These are phyloP conservation scores for Emmonsia crescens DNA, from an alignment of 2,329 filamentous ascomycete species.

Conservation along the genomic window DNA sequence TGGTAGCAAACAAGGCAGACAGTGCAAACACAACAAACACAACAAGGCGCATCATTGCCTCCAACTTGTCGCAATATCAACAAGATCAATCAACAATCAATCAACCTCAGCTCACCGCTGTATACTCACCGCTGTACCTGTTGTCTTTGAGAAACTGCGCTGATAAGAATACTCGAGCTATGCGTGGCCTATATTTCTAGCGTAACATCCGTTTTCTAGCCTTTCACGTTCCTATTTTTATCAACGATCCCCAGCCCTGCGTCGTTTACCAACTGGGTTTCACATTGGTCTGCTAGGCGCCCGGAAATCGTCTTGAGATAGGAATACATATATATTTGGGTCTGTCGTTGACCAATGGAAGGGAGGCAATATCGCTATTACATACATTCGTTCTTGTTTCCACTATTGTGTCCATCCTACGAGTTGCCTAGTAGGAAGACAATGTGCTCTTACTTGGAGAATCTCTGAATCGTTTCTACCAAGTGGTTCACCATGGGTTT, in stretches of 20 bases:
- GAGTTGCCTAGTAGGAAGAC: neutral
- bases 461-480: neutral
- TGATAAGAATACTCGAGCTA: neutral
- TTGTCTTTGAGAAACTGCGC: neutral
- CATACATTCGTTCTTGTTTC: neutral
- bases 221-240: neutral
- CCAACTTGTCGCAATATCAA: neutral
- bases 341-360: neutral
- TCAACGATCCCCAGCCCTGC: neutral
- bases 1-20: neutral
- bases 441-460: neutral
- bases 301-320: neutral
- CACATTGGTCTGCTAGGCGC: neutral
- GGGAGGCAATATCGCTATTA: neutral
- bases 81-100: no score
- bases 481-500: neutral
- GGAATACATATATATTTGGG: neutral
- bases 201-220: neutral
- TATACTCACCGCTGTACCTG: no score
- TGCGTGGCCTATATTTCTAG: neutral
- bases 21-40: neutral
- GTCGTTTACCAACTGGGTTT: neutral
- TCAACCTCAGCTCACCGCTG: no score
- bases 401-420: neutral
- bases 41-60: neutral